Base-by-base conservation (phyloP, 495 filamentous ascomycete genomes). In the Xylaria nigripes region DNA sequence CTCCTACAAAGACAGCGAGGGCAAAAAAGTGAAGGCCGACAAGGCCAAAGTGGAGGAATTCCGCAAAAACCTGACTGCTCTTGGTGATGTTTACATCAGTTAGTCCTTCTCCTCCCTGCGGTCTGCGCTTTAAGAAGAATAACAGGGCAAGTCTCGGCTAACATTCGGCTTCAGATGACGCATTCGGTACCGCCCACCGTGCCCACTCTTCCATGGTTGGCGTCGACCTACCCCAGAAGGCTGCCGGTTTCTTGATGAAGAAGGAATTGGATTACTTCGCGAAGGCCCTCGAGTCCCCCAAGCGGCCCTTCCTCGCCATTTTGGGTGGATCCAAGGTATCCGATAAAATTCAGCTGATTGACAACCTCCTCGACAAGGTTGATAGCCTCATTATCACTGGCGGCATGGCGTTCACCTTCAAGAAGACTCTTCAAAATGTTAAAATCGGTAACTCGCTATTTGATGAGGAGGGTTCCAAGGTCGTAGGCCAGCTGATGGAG, bases 251-350 rank as follows among this genome's bases (percentile, higher is more conserved):
- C 83, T 84, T 99, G 61, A 87, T 99, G 76, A 99, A 99, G 86
- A 99, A 97, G 79, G 93, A 99, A 72, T 88, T 99, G 45, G 92
- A 97, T 66, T 99, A 97, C 84, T 99, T 99, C 70, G 93, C 93
- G 51, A 81, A 95, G 78, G 93, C 92, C 29, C 87, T 99, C 30
- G 93, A 99, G 77, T 81, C 80, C 61, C 93, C 93, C 34, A 77
- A 91, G 76, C 84, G 90, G 23, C 94, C 94, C 54, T 99, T 99
- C 86, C 87, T 99, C 16, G 94, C 93, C 69, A 97, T 99, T 69
- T 86, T 99, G 4, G 93, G 93, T 57, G 93, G 93, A 57, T 88
- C 94, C 63, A 99, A 99, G 81, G 89, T 99, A 42, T 93, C 89
- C 30, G 93, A 99, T 77, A 99, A 99, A 83, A 97, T 99, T 75